Percentiles rank a stretch among this genome's conserved stretches.
Evolutionary conservation across 768 basidiomycete species (phyloP).

Genomic region (Lactarius pseudohatsudake): DNA sequence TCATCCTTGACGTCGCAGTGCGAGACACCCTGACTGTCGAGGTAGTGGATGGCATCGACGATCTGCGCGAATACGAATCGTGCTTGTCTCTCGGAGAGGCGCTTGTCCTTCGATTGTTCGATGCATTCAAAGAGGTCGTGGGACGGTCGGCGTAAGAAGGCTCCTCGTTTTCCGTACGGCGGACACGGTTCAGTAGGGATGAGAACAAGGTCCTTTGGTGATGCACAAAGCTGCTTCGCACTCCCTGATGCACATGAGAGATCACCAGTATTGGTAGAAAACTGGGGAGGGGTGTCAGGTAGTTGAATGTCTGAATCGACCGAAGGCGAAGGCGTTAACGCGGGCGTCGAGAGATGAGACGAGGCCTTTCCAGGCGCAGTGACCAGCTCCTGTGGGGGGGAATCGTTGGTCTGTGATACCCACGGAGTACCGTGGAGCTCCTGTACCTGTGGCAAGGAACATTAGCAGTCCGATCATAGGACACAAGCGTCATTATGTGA

Average conservation of each 20-base stretch:
- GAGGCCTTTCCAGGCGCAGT: conserved; percentile 16
- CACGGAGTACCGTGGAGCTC: conserved; percentile 93
- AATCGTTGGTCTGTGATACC: conserved; percentile 48
- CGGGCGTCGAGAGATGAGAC: conserved; percentile 26
- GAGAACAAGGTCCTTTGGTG: conserved; percentile 10
- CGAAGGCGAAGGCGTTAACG: conserved; percentile 29
- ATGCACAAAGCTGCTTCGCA: conserved; percentile 8
- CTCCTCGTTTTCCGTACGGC: conserved; percentile 35
- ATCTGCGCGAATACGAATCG: conserved; percentile 85
- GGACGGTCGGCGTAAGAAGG: conserved; percentile 69
- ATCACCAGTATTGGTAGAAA: conserved; percentile 11
- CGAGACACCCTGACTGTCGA: conserved; percentile 79
- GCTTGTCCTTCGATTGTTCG: conserved; percentile 78
- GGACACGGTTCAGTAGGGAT: conserved; percentile 4
- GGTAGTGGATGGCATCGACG: conserved; percentile 79
- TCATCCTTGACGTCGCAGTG: conserved; percentile 99
- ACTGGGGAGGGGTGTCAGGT: conserved; percentile 25
- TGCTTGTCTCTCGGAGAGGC: conserved; percentile 75
- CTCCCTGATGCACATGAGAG: conserved; percentile 10
- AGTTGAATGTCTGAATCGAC: conserved; percentile 23
- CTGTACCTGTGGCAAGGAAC: conserved; percentile 58
- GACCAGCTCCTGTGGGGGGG: conserved; percentile 25
- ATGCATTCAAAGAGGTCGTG: conserved; percentile 96
- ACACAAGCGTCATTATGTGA: conserved; percentile 5
- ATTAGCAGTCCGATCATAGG: conserved; percentile 10